Percentiles rank a stretch among this genome's conserved stretches.
Conservation (phyloP, 2,329 filamentous ascomycete species). For the Paecilomyces sp. region DNA sequence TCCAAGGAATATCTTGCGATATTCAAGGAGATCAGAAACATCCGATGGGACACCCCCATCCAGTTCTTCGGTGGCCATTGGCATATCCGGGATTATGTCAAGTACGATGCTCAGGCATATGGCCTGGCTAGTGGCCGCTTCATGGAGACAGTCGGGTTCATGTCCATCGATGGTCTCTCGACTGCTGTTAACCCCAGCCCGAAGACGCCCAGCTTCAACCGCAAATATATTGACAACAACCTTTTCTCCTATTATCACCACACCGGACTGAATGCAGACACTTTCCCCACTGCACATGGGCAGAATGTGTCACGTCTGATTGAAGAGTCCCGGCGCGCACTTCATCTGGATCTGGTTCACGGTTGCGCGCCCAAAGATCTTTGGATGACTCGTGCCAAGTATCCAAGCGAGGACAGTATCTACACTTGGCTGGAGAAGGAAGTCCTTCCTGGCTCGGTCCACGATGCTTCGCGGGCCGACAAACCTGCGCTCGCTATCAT, state of each 20-base stretch:
- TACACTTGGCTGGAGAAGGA: conserved; percentile 72
- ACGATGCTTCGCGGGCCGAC: conserved; percentile 50
- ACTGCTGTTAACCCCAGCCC: conserved; percentile 28
- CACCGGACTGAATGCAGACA: conserved; percentile 61
- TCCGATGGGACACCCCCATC: conserved; percentile 75
- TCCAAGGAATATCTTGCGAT: conserved; percentile 73
- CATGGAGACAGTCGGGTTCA: conserved; percentile 91
- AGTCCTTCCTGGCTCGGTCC: conserved; percentile 63
- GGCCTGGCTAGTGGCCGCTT: conserved; percentile 84
- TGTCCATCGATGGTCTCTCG: conserved; percentile 67
- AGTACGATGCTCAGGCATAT: conserved; percentile 70
- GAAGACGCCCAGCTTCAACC: conserved; percentile 53
- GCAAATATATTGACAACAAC: conserved; percentile 92
- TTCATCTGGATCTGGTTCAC: conserved; percentile 65
- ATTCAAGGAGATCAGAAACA: conserved; percentile 68
- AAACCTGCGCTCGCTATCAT: conserved; percentile 62
- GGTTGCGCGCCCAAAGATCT: conserved; percentile 78
- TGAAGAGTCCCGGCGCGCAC: conserved; percentile 56
- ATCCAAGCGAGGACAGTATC: conserved; percentile 66
- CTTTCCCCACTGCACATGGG: conserved; percentile 71
- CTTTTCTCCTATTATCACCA: conserved; percentile 78
- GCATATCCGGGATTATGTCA: conserved; percentile 77
- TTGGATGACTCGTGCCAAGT: conserved; percentile 75
- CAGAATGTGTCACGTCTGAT: conserved; percentile 66
- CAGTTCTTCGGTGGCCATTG: conserved; percentile 87